Percentiles rank a stretch among this genome's conserved stretches.
Evolutionary conservation across 768 basidiomycete species (phyloP).

Genomic region (Amanita rubescens): DNA sequence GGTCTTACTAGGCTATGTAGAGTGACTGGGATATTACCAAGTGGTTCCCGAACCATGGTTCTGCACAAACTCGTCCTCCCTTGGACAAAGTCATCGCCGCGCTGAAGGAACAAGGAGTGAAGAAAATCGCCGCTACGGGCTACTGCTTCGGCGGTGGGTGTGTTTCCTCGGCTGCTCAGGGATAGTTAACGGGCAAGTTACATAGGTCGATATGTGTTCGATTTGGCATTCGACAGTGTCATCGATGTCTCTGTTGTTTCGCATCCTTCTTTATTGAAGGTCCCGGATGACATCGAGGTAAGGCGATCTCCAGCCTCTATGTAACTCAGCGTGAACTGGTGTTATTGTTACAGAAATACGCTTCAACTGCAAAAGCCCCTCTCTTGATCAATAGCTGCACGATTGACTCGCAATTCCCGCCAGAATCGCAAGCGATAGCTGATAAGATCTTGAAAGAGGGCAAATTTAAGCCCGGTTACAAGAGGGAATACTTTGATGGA

Average conservation of each 20-base stretch:
- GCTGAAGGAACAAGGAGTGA: conserved; percentile 54
- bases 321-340: neutral
- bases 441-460: conserved; percentile 44
- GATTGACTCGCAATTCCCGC: conserved; percentile 43
- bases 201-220: conserved; percentile 49
- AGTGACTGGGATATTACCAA: conserved; percentile 28
- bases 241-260: conserved; percentile 41
- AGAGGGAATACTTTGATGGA: conserved; percentile 39
- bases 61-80: conserved; percentile 33
- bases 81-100: conserved; percentile 50
- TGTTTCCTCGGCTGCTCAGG: neutral
- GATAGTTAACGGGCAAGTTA: neutral
- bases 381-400: conserved; percentile 66
- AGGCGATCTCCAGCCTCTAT: neutral
- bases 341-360: conserved; percentile 43
- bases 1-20: conserved; percentile 4
- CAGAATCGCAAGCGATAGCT: conserved; percentile 33
- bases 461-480: conserved; percentile 43
- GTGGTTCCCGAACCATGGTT: conserved; percentile 40
- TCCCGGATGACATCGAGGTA: conserved; percentile 59
- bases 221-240: conserved; percentile 50
- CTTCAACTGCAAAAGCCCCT: conserved; percentile 37
- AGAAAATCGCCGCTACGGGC: conserved; percentile 49
- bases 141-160: conserved; percentile 63
- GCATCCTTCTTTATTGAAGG: conserved; percentile 57